phyloP scores from a whole-genome alignment of 257 asterid species.

The Lantana camara region DNA sequence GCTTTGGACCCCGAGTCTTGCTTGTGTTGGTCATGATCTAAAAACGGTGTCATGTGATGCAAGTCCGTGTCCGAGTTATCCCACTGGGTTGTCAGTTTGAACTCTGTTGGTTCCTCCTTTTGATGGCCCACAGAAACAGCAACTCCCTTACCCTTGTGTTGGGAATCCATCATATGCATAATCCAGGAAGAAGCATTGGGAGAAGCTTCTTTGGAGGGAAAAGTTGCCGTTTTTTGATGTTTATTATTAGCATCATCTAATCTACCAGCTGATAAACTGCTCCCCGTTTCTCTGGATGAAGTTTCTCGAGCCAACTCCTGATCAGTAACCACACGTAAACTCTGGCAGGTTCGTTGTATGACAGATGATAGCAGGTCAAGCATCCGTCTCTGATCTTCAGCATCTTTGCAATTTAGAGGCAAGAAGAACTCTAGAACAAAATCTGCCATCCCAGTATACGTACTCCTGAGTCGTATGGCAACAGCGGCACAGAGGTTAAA shows the following conservation, averaged over 20 bases:
- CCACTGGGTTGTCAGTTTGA: conserved; percentile 50
- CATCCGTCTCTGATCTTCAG: conserved; percentile 59
- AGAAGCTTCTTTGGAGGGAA: conserved; percentile 34
- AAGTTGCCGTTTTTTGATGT: conserved; percentile 22
- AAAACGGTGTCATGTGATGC: conserved; percentile 24
- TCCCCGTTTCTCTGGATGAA: conserved; percentile 28
- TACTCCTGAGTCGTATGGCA: conserved; percentile 78
- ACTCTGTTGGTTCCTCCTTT: conserved; percentile 47
- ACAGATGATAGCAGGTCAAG: conserved; percentile 58
- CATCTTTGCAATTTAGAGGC: conserved; percentile 59
- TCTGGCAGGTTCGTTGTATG: conserved; percentile 58
- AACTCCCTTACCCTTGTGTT: conserved; percentile 53
- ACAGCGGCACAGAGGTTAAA: conserved; percentile 58
- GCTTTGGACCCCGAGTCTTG: conserved; percentile 42
- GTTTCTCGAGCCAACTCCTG: conserved; percentile 58
- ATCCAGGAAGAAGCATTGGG: conserved; percentile 48
- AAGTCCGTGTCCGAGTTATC: conserved; percentile 37
- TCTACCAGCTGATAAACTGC: conserved; percentile 24
- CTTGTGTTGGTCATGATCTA: conserved; percentile 38
- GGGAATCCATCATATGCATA: conserved; percentile 40
- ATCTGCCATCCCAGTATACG: conserved; percentile 58
- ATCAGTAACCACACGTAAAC: conserved; percentile 63
- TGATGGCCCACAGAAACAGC: conserved; percentile 42
- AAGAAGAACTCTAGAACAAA: conserved; percentile 80
- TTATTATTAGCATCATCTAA: conserved; percentile 24